Conservation (phyloP, 495 filamentous ascomycete species). For the Penicillium paxilli region DNA sequence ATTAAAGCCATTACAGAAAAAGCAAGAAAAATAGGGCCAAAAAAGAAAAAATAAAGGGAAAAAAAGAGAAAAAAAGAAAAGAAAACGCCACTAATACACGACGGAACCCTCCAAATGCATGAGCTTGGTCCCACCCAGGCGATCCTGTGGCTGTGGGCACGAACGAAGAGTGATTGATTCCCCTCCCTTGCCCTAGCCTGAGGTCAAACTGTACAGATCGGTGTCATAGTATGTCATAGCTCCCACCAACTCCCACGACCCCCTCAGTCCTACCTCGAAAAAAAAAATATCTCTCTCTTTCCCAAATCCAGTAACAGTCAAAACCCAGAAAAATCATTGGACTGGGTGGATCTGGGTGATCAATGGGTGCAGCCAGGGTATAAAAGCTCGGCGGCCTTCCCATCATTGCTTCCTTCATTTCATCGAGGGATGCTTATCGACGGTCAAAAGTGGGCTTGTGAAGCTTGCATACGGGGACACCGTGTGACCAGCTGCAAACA, state of each 20-base stretch:
- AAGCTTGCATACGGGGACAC: conserved; percentile 90
- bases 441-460: conserved; percentile 87
- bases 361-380: conserved; percentile 9
- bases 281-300: background rate
- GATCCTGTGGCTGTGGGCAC: conserved; percentile 27
- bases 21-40: background rate
- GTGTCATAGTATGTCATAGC: conserved; percentile 25
- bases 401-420: conserved; percentile 11
- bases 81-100: conserved; percentile 1
- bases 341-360: conserved; percentile 5
- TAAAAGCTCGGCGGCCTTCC: conserved; percentile 14
- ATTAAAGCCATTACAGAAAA: too few species aligned
- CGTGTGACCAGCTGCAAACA: conserved; percentile 65
- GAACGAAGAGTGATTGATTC: background rate
- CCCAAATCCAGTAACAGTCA: background rate
- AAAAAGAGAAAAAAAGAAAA: background rate
- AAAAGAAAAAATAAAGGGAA: background rate
- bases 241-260: conserved; percentile 5
- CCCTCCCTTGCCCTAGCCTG: background rate
- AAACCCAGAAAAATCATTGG: background rate
- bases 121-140: conserved; percentile 17
- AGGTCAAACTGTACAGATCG: background rate
- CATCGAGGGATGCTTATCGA: conserved; percentile 70
- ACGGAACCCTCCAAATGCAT: conserved; percentile 19
- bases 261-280: conserved; percentile 18